Evolutionary conservation across 2,329 filamentous ascomycete species (phyloP).

Genomic region (Thielaviopsis euricoi): DNA sequence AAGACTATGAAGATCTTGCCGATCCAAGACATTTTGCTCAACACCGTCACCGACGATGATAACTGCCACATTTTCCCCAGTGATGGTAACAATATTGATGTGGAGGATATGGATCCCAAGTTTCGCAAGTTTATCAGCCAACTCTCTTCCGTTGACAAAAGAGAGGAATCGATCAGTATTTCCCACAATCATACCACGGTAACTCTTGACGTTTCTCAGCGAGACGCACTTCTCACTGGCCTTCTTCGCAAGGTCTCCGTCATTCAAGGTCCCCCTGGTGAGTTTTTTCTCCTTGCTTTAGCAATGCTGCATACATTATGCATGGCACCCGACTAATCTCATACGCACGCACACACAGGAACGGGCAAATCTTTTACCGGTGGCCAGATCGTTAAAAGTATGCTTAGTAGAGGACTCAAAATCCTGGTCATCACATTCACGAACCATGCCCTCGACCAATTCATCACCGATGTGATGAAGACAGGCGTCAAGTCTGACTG

Average conservation of each 20-base stretch:
- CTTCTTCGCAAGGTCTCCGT: conserved; percentile 37
- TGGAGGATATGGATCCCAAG: not conserved
- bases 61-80: not conserved
- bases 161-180: no score
- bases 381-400: conserved; percentile 38
- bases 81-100: no score
- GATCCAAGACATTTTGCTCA: conserved; percentile 25
- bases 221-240: conserved; percentile 35
- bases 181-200: not conserved
- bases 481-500: conserved; percentile 31
- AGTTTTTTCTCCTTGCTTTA: conserved; percentile 8
- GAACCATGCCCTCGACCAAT: conserved; percentile 50
- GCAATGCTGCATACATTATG: not conserved
- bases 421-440: conserved; percentile 54
- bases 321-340: not conserved
- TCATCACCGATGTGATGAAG: conserved; percentile 45
- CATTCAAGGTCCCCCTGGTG: conserved; percentile 60
- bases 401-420: conserved; percentile 32
- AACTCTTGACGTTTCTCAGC: conserved; percentile 27
- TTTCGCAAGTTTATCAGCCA: not conserved
- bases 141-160: conserved; percentile 26
- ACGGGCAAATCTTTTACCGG: conserved; percentile 66
- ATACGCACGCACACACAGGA: conserved; percentile 23
- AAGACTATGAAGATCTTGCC: conserved; percentile 39
- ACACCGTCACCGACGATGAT: not conserved